phyloP scores from a whole-genome alignment of 2,329 filamentous ascomycete species.

The Talaromyces rugulosus region DNA sequence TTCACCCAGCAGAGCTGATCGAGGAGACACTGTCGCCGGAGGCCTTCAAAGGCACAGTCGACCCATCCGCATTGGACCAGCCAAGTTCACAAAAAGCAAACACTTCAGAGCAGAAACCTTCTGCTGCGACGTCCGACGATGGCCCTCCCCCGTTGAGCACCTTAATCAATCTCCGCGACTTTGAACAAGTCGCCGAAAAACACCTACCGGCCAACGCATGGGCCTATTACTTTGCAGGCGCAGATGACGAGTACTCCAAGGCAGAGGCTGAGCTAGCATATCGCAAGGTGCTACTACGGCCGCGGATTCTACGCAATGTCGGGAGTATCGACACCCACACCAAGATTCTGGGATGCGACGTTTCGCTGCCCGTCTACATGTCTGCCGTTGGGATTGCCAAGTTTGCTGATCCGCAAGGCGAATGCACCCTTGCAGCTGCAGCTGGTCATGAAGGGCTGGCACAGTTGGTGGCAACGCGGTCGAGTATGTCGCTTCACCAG shows the following conservation, averaged over 20 bases:
- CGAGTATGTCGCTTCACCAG: slow-evolving; percentile 38
- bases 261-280: slow-evolving; percentile 41
- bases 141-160: slow-evolving; percentile 24
- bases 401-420: slow-evolving; percentile 41
- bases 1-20: slow-evolving; percentile 29
- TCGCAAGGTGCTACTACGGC: slow-evolving; percentile 44
- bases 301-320: slow-evolving; percentile 42
- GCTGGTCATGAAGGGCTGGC: slow-evolving; percentile 34
- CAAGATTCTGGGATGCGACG: slow-evolving; percentile 26
- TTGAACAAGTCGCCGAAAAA: slow-evolving; percentile 31
- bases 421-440: slow-evolving; percentile 38
- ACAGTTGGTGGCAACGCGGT: slow-evolving; percentile 35
- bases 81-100: background rate
- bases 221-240: slow-evolving; percentile 47
- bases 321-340: slow-evolving; percentile 32
- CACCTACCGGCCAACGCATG: slow-evolving; percentile 28
- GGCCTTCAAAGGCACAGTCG: slow-evolving; percentile 20
- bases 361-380: slow-evolving; percentile 38
- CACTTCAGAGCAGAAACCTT: background rate
- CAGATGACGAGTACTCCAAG: slow-evolving; percentile 48
- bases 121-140: background rate
- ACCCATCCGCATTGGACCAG: slow-evolving; percentile 18
- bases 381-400: slow-evolving; percentile 41
- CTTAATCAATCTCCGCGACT: slow-evolving; percentile 36
- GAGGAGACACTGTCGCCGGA: slow-evolving; percentile 22